Evolutionary conservation across 176 grass and related monocot genomes (phyloP), one percentile per base, ranked within the genome.

Genomic region (Echinochloa phyllopogon): DNA sequence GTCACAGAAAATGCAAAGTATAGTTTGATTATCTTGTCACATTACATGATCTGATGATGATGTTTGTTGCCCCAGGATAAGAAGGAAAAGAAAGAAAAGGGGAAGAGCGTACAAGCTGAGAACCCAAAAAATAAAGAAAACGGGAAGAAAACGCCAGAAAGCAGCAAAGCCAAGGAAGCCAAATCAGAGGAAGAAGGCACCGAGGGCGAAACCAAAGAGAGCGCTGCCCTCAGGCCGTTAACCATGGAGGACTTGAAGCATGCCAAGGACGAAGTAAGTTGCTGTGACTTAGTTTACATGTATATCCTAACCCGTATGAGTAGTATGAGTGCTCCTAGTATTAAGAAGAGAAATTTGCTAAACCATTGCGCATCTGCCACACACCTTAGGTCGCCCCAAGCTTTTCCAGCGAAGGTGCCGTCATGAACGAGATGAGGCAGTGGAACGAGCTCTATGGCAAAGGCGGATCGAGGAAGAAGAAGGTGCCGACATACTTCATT

Each of bases 401-500:
- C 89, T 92, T 95, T 76, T 77, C 89, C 7, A 48, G 68, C 21
- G 96, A 92, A 43, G 91, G 93, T n/a, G 47, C 37, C 13, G 64
- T 82, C 23, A 95, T 95, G 96, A 92, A 70, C 41, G 80, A 88
- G 38, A 83, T 98, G 15, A 95, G 87, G 86, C 80, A 95, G 69
- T 98, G 96, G 96, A 95, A 98, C 55, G 83, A 95, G 51, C 78
- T 94, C 17, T 95, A 95, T 1, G 96, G 96, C 21, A 92, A 95
- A 85, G 93, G 93, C 6, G 93, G 96, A 10, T 95, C 93, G 5
- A 94, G 96, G 65, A 94, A 98, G 65, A 84, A 80, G 77, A 69
- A 92, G 16, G 74, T 92, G 6, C 83, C 89, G 68, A 86, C 96
- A 39, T 98, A 98, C 82, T 98, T 98, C 55, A 65, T 98, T 20